Conservation (phyloP, 2,329 filamentous ascomycete genomes). For the Paracoccidioides lutzii region DNA sequence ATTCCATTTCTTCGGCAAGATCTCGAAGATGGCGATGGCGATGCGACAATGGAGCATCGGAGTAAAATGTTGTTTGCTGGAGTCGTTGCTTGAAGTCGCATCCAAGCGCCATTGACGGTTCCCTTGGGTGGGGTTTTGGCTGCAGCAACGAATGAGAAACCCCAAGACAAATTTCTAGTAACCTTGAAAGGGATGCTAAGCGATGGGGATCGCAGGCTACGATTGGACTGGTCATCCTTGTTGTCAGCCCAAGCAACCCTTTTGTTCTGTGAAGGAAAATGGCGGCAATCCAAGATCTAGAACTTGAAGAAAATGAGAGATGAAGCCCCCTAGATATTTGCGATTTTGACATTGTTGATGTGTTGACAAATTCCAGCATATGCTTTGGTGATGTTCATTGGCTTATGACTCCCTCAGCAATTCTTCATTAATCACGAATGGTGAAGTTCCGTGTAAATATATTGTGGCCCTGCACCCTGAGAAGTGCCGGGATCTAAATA, state of each 20-base stretch:
- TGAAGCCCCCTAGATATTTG: neutral
- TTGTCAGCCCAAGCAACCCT: neutral
- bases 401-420: no score
- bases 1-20: neutral
- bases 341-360: no score
- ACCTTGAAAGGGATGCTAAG: neutral
- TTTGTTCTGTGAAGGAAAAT: neutral
- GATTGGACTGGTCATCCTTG: neutral
- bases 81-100: neutral
- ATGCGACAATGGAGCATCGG: neutral
- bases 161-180: neutral
- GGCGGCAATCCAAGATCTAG: neutral
- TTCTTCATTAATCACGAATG: no score
- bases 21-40: neutral
- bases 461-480: no score
- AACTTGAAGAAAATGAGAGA: neutral
- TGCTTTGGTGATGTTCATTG: no score
- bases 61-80: neutral
- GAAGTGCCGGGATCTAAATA: no score
- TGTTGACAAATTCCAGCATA: no score
- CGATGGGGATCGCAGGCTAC: conserved; percentile 1
- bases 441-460: no score
- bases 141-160: neutral
- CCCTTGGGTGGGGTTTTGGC: neutral
- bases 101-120: neutral